phyloP scores from a whole-genome alignment of 1,284 basidiomycete species.

The Ganoderma multipileum region DNA sequence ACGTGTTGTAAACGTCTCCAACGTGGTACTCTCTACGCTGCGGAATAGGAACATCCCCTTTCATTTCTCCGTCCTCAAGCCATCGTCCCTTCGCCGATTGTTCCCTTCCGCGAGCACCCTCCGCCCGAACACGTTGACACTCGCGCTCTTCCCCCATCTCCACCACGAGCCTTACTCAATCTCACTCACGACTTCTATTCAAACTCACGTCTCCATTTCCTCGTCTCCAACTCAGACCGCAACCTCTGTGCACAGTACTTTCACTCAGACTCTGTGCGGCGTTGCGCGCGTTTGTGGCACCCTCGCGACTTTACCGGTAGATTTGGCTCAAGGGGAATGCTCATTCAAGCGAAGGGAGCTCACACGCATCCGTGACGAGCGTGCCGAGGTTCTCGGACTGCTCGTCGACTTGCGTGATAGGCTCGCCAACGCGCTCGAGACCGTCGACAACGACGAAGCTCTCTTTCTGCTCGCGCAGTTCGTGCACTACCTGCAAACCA shows the following conservation, averaged over 20 bases:
- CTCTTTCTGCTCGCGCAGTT: constrained; percentile 26
- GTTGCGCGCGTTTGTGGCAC: constrained; percentile 32
- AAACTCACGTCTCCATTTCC: constrained; percentile 21
- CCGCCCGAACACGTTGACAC: constrained; percentile 55
- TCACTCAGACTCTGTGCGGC: constrained; percentile 24
- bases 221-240: constrained; percentile 28
- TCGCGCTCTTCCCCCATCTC: constrained; percentile 72
- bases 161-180: constrained; percentile 40
- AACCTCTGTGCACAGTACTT: constrained; percentile 27
- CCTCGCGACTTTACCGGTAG: constrained; percentile 51
- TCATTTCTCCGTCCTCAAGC: constrained; percentile 54
- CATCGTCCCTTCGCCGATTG: constrained; percentile 55
- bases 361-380: constrained; percentile 65
- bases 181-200: constrained; percentile 28
- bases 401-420: constrained; percentile 60
- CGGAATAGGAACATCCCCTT: constrained; percentile 55
- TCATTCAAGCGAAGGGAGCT: constrained; percentile 61
- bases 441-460: constrained; percentile 21
- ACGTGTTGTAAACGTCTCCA: constrained; percentile 52
- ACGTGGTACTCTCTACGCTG: constrained; percentile 53
- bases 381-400: constrained; percentile 66
- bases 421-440: constrained; percentile 42
- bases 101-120: constrained; percentile 52
- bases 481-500: constrained; percentile 23
- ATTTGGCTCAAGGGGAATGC: constrained; percentile 71